These are phyloP conservation scores for Parascedosporium putredinis DNA, from an alignment of 2,329 filamentous ascomycete species.

Conservation along the genomic window DNA sequence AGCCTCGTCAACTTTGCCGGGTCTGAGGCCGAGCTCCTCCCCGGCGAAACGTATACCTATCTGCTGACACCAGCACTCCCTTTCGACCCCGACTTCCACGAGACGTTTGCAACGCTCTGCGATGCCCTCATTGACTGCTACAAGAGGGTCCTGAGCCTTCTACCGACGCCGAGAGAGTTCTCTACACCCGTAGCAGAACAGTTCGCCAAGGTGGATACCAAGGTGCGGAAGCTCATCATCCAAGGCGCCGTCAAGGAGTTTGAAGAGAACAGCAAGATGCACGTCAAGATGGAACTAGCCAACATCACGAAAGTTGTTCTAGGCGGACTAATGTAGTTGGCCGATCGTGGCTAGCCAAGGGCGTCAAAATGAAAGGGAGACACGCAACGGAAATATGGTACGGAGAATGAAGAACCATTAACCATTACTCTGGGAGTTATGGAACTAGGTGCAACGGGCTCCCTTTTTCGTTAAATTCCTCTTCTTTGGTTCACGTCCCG, in stretches of 20 bases:
- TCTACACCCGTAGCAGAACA: conserved; percentile 63
- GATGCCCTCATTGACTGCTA: conserved; percentile 94
- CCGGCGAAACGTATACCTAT: conserved; percentile 79
- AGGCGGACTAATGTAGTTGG: conserved; percentile 61
- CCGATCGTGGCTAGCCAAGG: background rate
- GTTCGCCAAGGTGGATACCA: conserved; percentile 81
- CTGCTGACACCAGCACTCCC: conserved; percentile 85
- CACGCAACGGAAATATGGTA: too few relatives aligned
- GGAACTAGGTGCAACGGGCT: too few relatives aligned
- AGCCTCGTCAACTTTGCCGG: conserved; percentile 47
- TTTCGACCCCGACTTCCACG: conserved; percentile 94
- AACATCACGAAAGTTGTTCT: conserved; percentile 83
- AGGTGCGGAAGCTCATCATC: conserved; percentile 79
- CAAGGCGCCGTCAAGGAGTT: conserved; percentile 84
- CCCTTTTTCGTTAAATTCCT: too few relatives aligned
- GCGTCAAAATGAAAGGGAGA: too few relatives aligned
- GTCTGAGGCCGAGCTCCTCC: conserved; percentile 55
- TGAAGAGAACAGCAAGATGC: conserved; percentile 70
- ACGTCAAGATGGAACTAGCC: conserved; percentile 70
- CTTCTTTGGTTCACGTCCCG: too few relatives aligned
- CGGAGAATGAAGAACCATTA: too few relatives aligned
- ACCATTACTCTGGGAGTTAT: too few relatives aligned
- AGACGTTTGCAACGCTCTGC: conserved; percentile 91
- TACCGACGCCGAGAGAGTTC: conserved; percentile 67
- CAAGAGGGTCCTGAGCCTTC: conserved; percentile 61